Evolutionary conservation across 1,139 yeast genomes (phyloP).

Genomic region (Geotrichum fermentans): DNA sequence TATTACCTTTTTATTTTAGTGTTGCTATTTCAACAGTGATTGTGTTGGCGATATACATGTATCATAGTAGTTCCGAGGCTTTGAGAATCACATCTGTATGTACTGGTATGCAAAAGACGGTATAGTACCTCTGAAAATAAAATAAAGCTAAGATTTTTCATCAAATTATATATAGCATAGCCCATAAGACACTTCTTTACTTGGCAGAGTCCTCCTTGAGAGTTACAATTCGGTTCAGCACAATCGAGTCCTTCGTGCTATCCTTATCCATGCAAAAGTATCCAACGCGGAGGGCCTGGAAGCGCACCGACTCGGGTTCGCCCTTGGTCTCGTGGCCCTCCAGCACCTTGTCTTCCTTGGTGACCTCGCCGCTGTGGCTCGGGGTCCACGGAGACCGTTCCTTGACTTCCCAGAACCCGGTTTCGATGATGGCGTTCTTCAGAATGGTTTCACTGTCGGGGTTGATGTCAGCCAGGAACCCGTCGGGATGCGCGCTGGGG

Average conservation of each 20-base stretch:
- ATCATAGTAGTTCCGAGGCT: too few species aligned
- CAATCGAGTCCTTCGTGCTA: slow-evolving; percentile 52
- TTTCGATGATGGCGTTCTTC: slow-evolving; percentile 68
- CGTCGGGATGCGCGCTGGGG: slow-evolving; percentile 84
- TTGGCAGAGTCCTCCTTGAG: slow-evolving; percentile 60
- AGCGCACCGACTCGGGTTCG: slow-evolving; percentile 80
- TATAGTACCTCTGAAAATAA: too few species aligned
- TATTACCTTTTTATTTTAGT: background rate
- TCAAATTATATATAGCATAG: too few species aligned
- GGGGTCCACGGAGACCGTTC: slow-evolving; percentile 73
- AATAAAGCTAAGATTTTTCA: too few species aligned
- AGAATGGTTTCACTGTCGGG: slow-evolving; percentile 68
- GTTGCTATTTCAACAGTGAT: background rate
- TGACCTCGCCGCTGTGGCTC: slow-evolving; percentile 25
- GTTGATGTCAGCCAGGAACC: slow-evolving; percentile 79
- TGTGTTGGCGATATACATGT: too few species aligned
- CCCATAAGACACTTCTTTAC: slow-evolving; percentile 13
- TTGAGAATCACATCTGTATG: too few species aligned
- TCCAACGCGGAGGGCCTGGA: slow-evolving; percentile 97
- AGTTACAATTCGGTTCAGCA: slow-evolving; percentile 84
- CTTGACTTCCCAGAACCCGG: slow-evolving; percentile 65
- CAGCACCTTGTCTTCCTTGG: slow-evolving; percentile 32
- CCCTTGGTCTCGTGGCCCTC: slow-evolving; percentile 55
- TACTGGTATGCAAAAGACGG: too few species aligned
- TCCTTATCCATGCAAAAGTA: slow-evolving; percentile 91